phyloP scores from a whole-genome alignment of 2,329 filamentous ascomycete genomes.

The Xylariaceae sp. region DNA sequence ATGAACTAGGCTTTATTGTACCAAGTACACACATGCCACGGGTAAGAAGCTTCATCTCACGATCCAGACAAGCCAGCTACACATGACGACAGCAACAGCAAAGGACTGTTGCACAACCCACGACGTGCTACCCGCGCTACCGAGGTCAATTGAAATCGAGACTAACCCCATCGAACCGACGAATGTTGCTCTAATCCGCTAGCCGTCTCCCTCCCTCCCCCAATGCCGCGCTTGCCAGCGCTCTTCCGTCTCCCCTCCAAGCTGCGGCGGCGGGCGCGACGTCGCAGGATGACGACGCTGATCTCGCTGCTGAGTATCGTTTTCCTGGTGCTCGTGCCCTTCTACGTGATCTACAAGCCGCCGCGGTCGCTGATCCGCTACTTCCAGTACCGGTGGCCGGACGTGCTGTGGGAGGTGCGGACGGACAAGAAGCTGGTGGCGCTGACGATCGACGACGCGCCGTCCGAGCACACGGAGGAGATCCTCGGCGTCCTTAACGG shows the following conservation, averaged over 20 bases:
- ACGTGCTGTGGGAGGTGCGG: slow-evolving; percentile 74
- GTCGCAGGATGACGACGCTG: slow-evolving; percentile 61
- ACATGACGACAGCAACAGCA: background rate
- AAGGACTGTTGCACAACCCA: background rate
- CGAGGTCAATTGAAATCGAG: too few species aligned
- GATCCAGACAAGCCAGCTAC: background rate
- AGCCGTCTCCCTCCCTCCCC: slow-evolving; percentile 2
- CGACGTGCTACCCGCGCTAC: background rate
- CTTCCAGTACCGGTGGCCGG: slow-evolving; percentile 72
- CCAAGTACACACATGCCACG: too few species aligned
- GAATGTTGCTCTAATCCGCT: slow-evolving; percentile 15
- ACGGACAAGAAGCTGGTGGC: slow-evolving; percentile 69
- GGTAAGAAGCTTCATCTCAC: too few species aligned
- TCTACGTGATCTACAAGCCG: slow-evolving; percentile 81
- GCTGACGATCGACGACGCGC: slow-evolving; percentile 85
- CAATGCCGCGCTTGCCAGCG: slow-evolving; percentile 42
- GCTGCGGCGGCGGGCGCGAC: slow-evolving; percentile 59
- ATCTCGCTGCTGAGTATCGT: slow-evolving; percentile 45
- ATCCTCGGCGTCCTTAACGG: slow-evolving; percentile 70
- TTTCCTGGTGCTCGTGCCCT: slow-evolving; percentile 42
- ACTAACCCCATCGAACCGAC: background rate
- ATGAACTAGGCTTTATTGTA: too few species aligned
- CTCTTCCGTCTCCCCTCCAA: slow-evolving; percentile 59
- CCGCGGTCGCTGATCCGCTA: slow-evolving; percentile 71
- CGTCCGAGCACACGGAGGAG: slow-evolving; percentile 69